Evolutionary conservation across 768 basidiomycete species (phyloP), one percentile per base, ranked within the genome.

Genomic region (Hypsizygus marmoreus): DNA sequence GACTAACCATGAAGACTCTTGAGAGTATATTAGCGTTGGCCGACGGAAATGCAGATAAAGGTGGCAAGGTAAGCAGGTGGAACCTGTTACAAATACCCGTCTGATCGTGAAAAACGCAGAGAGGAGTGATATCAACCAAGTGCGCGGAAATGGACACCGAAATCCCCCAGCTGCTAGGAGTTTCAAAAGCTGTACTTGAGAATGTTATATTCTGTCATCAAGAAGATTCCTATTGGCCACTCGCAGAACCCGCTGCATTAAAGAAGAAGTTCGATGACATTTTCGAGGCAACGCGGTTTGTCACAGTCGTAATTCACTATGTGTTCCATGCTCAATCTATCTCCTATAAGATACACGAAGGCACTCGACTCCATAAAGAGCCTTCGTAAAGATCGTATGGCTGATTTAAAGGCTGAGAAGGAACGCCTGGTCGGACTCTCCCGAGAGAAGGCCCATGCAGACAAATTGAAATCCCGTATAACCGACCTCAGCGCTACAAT

Each of bases 191-290:
- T n/a, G 95, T 99, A 26, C 82, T 98, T 17, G 95, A 98, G 58
- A 98, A 97, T 61, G 97, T 99, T 58, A 98, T 99, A 38, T 99
- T 99, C 60, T 99, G 97, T 66, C 97, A 99, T 65, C 97, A 99
- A 67, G 97, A 99, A 59, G 97, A 99, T 42, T 95, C 93, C 0
- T 97, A 91, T 58, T 99, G 97, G 97, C 97, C 97, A 0, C 76
- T 99, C 17, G 78, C 94, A 0, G 97, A 98, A 56, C 90, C 95
- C 2, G 72, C 90, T 9, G 79, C 83, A 0, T 69, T 99, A 28
- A 99, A 99, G 77, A 98, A 97, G 78, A 98, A 98, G 64, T 99
- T 99, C 50, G 97, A 99, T 58, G 97, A 99, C 58, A 99, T 99
- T 45, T 98, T 99, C 58, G 97, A 99, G 66, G 97, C 97, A 3